Evolutionary conservation across 148 eudicot genomes (phyloP).

Genomic region (Nepenthes mirabilis): DNA sequence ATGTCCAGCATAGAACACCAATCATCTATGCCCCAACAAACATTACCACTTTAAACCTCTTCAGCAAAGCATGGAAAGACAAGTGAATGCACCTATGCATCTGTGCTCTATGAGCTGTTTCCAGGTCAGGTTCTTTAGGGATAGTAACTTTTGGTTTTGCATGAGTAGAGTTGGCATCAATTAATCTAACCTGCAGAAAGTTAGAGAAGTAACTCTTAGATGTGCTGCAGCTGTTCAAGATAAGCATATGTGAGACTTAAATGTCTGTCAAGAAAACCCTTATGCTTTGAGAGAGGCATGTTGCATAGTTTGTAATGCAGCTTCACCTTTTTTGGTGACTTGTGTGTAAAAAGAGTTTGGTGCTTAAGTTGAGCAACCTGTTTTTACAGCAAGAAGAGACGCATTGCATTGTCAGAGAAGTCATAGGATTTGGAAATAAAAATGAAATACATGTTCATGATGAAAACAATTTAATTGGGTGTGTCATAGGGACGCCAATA

Average conservation of each 20-base stretch:
- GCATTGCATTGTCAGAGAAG: not conserved
- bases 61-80: not conserved
- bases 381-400: constrained; percentile 6
- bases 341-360: constrained; percentile 42
- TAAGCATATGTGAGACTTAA: not conserved
- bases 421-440: not conserved
- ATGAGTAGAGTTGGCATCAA: constrained; percentile 13
- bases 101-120: constrained; percentile 65
- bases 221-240: not conserved
- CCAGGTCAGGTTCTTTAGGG: constrained; percentile 62
- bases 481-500: too few relatives aligned
- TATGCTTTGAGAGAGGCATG: not conserved
- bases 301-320: not conserved
- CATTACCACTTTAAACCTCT: not conserved
- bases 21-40: not conserved
- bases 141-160: constrained; percentile 40
- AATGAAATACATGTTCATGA: too few relatives aligned
- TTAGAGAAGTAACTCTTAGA: not conserved
- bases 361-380: constrained; percentile 72
- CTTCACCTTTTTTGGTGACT: constrained; percentile 40
- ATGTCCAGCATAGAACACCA: constrained; percentile 7
- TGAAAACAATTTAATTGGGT: too few relatives aligned
- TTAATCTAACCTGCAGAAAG: constrained; percentile 19
- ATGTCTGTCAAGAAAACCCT: not conserved
- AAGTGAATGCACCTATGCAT: constrained; percentile 34